These are phyloP conservation scores for Bimuria novae-zelandiae DNA, from an alignment of 2,329 filamentous ascomycete species.

Conservation along the genomic window DNA sequence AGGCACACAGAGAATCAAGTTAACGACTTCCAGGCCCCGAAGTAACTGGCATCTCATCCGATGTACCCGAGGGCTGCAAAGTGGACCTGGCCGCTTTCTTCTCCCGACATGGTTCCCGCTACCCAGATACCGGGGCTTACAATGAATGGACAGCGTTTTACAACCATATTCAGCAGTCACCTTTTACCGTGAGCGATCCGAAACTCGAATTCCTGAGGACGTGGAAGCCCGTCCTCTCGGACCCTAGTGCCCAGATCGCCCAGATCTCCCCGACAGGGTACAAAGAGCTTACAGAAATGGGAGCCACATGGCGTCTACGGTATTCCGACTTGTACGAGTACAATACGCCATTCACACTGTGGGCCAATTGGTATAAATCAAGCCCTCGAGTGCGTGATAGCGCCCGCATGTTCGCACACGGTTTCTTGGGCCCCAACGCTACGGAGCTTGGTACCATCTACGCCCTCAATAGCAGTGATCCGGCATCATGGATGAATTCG, in stretches of 20 bases:
- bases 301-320: constrained; percentile 53
- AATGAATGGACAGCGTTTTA: constrained; percentile 55
- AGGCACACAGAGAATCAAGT: background rate
- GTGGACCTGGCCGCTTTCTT: constrained; percentile 66
- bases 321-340: constrained; percentile 57
- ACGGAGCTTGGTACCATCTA: constrained; percentile 60
- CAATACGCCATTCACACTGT: constrained; percentile 60
- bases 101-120: constrained; percentile 66
- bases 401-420: constrained; percentile 64
- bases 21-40: constrained; percentile 53
- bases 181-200: constrained; percentile 58
- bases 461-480: constrained; percentile 61
- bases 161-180: constrained; percentile 55
- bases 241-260: constrained; percentile 61
- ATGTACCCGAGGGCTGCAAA: constrained; percentile 60
- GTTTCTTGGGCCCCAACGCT: constrained; percentile 63
- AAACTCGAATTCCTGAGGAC: constrained; percentile 60
- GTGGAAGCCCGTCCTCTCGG: constrained; percentile 63
- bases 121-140: constrained; percentile 65
- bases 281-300: constrained; percentile 64
- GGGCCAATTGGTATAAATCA: constrained; percentile 65
- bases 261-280: constrained; percentile 66
- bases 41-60: constrained; percentile 59
- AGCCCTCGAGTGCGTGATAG: constrained; percentile 64
- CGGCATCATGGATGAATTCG: constrained; percentile 63